Evolutionary conservation across 129 eudicot species (phyloP), one percentile per base, ranked within the genome.

Genomic region (Helichrysum umbraculigerum): DNA sequence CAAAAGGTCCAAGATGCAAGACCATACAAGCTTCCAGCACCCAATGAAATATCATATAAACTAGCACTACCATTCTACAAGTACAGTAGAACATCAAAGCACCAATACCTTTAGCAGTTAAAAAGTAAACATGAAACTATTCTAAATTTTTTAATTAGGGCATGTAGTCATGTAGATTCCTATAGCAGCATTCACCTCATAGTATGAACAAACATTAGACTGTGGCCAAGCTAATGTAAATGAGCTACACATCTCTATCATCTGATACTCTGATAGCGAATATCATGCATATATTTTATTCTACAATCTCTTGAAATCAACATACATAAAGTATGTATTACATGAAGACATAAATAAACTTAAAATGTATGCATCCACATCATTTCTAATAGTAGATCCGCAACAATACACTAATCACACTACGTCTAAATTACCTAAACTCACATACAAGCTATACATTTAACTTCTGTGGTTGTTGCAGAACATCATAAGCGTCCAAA

Each of bases 1-100:
- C 62, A 6, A 70, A 41, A 78, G 29, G 22, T 29, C 76, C 35
- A 42, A 41, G 29, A 68, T 33, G 37, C 39, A 67, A 68, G 2
- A 76, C 29, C 42, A 66, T 35, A 69, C 60, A 22, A 30, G 29
- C 56, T 67, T 76, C 58, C 60, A 35, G 44, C 56, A 76, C 57
- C 37, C 39, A n/a, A 28, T 54, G 68, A 16, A 35, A 76, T 54
- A 68, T 28, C 37, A 37, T 57, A 25, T 37, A 54, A 35, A 25
- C 14, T 68, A 52, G 19, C 59, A 52, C 21, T 17, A 39, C 47
- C 21, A 33, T 39, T 22, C 16, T 14, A 54, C 41, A 22, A 21
- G 66, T 56, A 20, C 58, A 66, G 21, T 54, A 21, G 51, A 8
- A 4, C 19, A 15, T 30, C 16, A 5, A 6, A 4, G 14, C 12